Evolutionary conservation across 1,139 yeast genomes (phyloP).

Genomic region (Suhomyces bolitotheri): DNA sequence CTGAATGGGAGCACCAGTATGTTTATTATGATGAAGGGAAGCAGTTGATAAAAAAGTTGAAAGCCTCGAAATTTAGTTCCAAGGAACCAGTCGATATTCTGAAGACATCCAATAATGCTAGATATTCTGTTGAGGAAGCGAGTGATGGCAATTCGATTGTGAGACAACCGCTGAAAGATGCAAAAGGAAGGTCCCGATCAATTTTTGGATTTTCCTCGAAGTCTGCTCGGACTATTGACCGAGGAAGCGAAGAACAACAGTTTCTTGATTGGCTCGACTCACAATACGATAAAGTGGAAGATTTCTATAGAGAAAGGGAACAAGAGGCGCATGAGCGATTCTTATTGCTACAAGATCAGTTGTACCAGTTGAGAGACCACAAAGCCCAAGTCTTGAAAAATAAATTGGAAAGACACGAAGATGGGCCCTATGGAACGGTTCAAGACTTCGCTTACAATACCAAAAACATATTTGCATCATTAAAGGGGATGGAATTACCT

Average conservation of each 20-base stretch:
- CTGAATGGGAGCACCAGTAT: slow-evolving; percentile 86
- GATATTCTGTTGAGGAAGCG: background rate
- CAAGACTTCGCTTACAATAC: slow-evolving; percentile 37
- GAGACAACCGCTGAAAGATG: slow-evolving; percentile 2
- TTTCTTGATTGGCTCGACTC: slow-evolving; percentile 63
- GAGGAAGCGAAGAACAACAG: slow-evolving; percentile 33
- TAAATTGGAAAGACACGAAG: slow-evolving; percentile 12
- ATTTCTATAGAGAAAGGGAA: slow-evolving; percentile 61
- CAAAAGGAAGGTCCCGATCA: slow-evolving; percentile 16
- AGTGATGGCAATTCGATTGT: background rate
- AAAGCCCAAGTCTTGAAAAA: slow-evolving; percentile 22
- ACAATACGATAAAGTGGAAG: slow-evolving; percentile 59
- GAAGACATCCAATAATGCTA: slow-evolving; percentile 8
- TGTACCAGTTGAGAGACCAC: slow-evolving; percentile 63
- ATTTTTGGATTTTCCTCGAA: slow-evolving; percentile 26
- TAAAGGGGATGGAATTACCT: slow-evolving; percentile 55
- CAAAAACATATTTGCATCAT: slow-evolving; percentile 30
- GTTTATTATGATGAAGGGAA: slow-evolving; percentile 66
- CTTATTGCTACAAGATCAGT: slow-evolving; percentile 64
- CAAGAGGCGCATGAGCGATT: slow-evolving; percentile 60
- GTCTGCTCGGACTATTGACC: slow-evolving; percentile 22
- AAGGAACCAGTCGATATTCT: slow-evolving; percentile 4
- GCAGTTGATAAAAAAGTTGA: slow-evolving; percentile 35
- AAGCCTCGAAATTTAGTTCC: slow-evolving; percentile 10
- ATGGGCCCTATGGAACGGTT: slow-evolving; percentile 24